Evolutionary conservation across 2,329 filamentous ascomycete species (phyloP), one percentile per base, ranked within the genome.

Genomic region (Scleromitrula shiraiana): DNA sequence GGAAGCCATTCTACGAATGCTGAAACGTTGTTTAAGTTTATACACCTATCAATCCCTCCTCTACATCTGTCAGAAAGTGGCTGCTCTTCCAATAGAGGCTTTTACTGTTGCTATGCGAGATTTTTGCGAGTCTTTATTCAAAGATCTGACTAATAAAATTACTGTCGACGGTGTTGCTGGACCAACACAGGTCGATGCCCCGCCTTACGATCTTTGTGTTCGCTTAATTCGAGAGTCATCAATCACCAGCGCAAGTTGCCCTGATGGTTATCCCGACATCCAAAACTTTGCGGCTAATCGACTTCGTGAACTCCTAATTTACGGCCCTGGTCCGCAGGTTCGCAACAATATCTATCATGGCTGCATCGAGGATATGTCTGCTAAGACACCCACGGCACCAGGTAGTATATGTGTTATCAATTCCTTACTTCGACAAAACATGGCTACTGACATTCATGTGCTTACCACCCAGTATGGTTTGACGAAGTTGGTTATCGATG

Each of bases 1-100:
- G 7, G 82, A 89, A 41, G 89, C 90, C 23, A 77, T 94, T 20
- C 72, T 90, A 40, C 72, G 73, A 15, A 85, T 95, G 78, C 64
- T 76, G 24, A 62, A 60, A 3, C 68, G 64, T 15, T 74, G 78
- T 33, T 60, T 70, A 23, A 67, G 71, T 30, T 64, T 82, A 7
- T 73, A 76, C 46, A 66, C 72, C 7, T 67, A 70, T 24, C 58
- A 69, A 0, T 63, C 70, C 5, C 65, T 88, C 32, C 62, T 84
- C 6, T 82, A 88, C 59, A 65, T 91, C 24, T 87, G 82, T 59
- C 70, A 76, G 42, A 94, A 93, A 63, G 72, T 93, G 22, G 70
- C 81, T 46, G 69, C 72, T 6, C 68, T 88, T 14, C 78, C 83
- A 1, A 68, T 87, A 17, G 73, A 78, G 26, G 70, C 71, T 1